These are phyloP conservation scores for Paraphoma chrysanthemicola DNA, from an alignment of 2,329 filamentous ascomycete species.

Conservation along the genomic window DNA sequence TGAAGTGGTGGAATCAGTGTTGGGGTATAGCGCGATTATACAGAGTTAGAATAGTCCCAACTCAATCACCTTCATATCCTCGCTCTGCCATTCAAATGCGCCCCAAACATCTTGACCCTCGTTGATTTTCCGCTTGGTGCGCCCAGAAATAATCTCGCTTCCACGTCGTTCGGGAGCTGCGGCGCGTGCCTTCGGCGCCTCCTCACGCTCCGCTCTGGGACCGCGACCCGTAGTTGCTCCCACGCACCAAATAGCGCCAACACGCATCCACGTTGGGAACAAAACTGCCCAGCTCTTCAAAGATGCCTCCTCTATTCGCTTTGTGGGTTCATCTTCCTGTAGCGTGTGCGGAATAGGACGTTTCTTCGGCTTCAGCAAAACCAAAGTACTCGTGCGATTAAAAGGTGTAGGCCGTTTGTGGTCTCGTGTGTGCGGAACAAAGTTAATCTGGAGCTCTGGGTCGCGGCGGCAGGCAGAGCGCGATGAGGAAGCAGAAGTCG, in stretches of 20 bases:
- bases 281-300: too few relatives aligned
- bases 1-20: too few relatives aligned
- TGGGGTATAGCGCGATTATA: neutral
- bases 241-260: too few relatives aligned
- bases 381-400: neutral
- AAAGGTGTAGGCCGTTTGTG: neutral
- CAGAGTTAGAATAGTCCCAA: neutral
- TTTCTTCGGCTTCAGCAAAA: neutral
- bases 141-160: too few relatives aligned
- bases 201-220: too few relatives aligned
- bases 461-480: neutral
- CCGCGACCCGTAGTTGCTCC: too few relatives aligned
- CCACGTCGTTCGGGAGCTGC: too few relatives aligned
- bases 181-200: too few relatives aligned
- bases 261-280: too few relatives aligned
- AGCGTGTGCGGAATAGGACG: neutral
- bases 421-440: neutral
- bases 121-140: neutral
- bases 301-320: neutral
- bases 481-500: neutral
- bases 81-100: neutral
- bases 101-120: neutral
- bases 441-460: slow-evolving; percentile 7
- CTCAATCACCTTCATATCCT: neutral
- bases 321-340: neutral